Percentiles rank a stretch among this genome's conserved stretches.
Conservation (phyloP, 2,329 filamentous ascomycete species). For the Diaporthe humulicola region DNA sequence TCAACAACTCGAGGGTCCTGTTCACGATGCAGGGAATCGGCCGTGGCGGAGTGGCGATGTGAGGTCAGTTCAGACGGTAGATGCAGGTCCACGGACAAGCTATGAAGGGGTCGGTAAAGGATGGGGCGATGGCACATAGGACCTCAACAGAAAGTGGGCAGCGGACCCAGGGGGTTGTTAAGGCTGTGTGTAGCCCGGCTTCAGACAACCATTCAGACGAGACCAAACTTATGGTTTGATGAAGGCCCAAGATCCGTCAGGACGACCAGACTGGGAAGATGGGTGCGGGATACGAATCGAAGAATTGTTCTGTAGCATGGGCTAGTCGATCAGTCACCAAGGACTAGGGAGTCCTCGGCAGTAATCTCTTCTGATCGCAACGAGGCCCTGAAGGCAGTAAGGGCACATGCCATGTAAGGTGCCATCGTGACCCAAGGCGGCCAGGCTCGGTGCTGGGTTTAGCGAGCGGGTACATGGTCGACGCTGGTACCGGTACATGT, state of each 20-base stretch:
- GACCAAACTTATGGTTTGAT: conserved; percentile 17
- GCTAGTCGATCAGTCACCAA: conserved; percentile 26
- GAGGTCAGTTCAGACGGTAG: conserved; percentile 26
- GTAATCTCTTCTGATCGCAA: conserved; percentile 16
- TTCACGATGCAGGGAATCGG: conserved; percentile 27
- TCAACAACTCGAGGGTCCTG: background rate
- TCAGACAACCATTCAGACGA: background rate
- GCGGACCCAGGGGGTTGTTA: conserved; percentile 27
- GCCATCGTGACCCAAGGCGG: conserved; percentile 25
- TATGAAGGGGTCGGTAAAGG: conserved; percentile 5
- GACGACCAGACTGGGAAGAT: conserved; percentile 1
- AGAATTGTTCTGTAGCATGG: conserved; percentile 29
- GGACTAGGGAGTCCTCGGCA: conserved; percentile 15
- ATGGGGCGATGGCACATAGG: conserved; percentile 19
- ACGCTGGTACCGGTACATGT: conserved; percentile 33
- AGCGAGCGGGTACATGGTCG: conserved; percentile 21
- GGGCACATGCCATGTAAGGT: conserved; percentile 18
- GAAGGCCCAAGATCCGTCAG: conserved; percentile 9
- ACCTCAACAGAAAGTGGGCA: conserved; percentile 9
- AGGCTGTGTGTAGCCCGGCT: conserved; percentile 16
- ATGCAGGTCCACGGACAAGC: conserved; percentile 30
- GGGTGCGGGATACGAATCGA: conserved; percentile 4
- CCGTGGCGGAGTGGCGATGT: conserved; percentile 30
- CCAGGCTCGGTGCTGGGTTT: conserved; percentile 14
- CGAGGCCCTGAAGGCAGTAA: conserved; percentile 22